Conservation (phyloP, 2,329 filamentous ascomycete genomes). For the Bipolaris sorokiniana region DNA sequence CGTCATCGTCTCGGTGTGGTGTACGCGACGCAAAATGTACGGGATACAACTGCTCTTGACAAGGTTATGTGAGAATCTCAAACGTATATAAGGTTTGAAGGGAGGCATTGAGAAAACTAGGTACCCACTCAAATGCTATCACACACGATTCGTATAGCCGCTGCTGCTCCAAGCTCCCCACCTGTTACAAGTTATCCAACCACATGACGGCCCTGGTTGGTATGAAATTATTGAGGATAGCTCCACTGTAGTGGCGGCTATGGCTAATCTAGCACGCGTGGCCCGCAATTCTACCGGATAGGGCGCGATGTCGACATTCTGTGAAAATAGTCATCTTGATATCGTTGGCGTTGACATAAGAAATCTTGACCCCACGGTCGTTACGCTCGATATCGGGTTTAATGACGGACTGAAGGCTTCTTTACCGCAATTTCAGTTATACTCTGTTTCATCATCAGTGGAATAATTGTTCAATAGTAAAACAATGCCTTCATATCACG, state of each 20-base stretch:
- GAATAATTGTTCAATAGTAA: not conserved
- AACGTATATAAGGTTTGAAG: not conserved
- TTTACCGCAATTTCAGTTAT: too few species aligned
- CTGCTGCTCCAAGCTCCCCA: constrained; percentile 1
- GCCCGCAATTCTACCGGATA: constrained; percentile 9
- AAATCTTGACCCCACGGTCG: not conserved
- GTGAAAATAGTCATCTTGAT: not conserved
- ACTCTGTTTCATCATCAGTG: not conserved
- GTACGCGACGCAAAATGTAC: not conserved
- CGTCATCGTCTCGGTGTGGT: constrained; percentile 5
- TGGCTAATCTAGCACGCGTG: constrained; percentile 9
- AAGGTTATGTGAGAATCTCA: not conserved
- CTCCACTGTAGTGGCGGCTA: constrained; percentile 16
- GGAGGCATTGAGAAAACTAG: not conserved
- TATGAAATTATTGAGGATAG: not conserved
- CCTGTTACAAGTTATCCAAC: not conserved
- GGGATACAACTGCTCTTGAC: not conserved
- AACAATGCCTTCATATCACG: constrained; percentile 44
- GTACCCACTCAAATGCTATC: not conserved
- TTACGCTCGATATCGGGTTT: not conserved
- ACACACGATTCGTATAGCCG: not conserved
- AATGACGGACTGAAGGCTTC: too few species aligned
- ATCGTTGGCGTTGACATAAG: not conserved
- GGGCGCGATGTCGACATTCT: constrained; percentile 25
- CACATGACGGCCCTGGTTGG: constrained; percentile 9